phyloP scores from a whole-genome alignment of 2,329 filamentous ascomycete genomes.

The Fusarium sp. region DNA sequence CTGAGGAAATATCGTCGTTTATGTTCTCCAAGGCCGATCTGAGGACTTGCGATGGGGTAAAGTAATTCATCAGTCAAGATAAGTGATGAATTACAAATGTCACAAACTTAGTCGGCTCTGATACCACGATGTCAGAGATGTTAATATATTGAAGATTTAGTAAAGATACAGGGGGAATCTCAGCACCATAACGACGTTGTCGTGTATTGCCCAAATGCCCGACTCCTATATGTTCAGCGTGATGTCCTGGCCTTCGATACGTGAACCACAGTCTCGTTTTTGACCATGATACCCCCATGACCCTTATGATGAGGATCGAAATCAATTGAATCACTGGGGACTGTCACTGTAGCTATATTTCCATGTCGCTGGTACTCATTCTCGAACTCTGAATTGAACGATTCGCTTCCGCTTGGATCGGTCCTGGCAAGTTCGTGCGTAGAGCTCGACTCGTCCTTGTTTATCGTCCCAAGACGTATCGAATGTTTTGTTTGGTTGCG shows the following conservation, averaged over 20 bases:
- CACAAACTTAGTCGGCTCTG: too few species aligned
- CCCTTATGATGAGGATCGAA: background rate
- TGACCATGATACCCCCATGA: slow-evolving; percentile 35
- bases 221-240: background rate
- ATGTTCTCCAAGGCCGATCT: too few species aligned
- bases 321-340: background rate
- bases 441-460: slow-evolving; percentile 33
- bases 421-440: slow-evolving; percentile 38
- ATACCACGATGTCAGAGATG: too few species aligned
- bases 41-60: too few species aligned
- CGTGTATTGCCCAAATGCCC: background rate
- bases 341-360: slow-evolving; percentile 15
- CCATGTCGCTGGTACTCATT: slow-evolving; percentile 14
- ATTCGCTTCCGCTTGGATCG: slow-evolving; percentile 6
- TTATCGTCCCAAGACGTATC: slow-evolving; percentile 27
- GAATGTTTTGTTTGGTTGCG: slow-evolving; percentile 34
- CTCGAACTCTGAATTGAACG: slow-evolving; percentile 28
- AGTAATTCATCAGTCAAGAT: too few species aligned
- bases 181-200: background rate
- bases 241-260: background rate
- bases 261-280: slow-evolving; percentile 37
- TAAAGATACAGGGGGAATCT: background rate
- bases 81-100: too few species aligned
- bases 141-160: background rate
- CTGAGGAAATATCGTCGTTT: too few species aligned